Evolutionary conservation across 306 rosid genomes (phyloP).

Genomic region (Pterocarpus macrocarpus): DNA sequence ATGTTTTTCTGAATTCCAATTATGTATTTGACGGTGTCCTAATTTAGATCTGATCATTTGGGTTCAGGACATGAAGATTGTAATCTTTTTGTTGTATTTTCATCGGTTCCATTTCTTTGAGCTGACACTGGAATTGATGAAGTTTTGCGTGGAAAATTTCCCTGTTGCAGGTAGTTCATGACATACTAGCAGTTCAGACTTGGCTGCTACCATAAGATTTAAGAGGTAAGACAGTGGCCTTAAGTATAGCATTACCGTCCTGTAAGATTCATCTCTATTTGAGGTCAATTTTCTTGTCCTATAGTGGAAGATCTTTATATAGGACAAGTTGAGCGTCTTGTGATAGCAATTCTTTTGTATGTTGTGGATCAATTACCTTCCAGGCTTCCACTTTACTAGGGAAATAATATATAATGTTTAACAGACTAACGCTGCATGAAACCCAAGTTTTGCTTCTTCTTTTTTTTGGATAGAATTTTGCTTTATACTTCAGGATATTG

Average conservation of each 20-base stretch:
- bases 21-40: conserved; percentile 15
- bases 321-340: conserved; percentile 2
- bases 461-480: too few species aligned
- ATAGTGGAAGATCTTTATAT: conserved; percentile 30
- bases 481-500: neutral
- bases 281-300: conserved; percentile 33
- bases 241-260: conserved; percentile 25
- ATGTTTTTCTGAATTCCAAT: neutral
- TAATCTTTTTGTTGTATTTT: neutral
- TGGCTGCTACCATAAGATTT: conserved; percentile 36
- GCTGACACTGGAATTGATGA: conserved; percentile 23
- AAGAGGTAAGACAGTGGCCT: conserved; percentile 27
- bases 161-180: conserved; percentile 56
- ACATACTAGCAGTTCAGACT: conserved; percentile 27
- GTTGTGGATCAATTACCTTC: conserved; percentile 33
- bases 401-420: conserved; percentile 9
- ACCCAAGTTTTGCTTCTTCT: neutral
- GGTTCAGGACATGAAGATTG: neutral
- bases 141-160: conserved; percentile 28
- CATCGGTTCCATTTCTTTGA: conserved; percentile 2
- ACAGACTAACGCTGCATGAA: conserved; percentile 3
- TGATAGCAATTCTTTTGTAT: conserved; percentile 29
- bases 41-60: conserved; percentile 37
- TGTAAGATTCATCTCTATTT: conserved; percentile 30
- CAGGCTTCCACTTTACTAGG: neutral